Evolutionary conservation across 495 filamentous ascomycete species (phyloP).

Genomic region (Aspergillus haitiensis): DNA sequence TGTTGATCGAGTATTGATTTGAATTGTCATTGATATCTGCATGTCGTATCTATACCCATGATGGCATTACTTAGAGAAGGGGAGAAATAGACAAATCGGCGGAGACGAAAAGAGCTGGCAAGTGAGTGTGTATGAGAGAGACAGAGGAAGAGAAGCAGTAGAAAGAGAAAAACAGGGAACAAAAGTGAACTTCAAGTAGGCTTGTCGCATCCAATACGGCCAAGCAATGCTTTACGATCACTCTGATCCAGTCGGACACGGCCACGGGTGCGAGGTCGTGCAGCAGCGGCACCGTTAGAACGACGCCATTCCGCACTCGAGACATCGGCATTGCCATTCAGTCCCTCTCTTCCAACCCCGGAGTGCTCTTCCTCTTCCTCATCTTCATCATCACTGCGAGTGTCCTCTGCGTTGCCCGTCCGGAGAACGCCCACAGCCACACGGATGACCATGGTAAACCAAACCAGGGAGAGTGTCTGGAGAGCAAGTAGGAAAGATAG

Average conservation of each 20-base stretch:
- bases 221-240: slow-evolving; percentile 70
- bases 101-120: background rate
- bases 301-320: slow-evolving; percentile 47
- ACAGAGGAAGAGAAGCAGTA: slow-evolving; percentile 11
- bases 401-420: slow-evolving; percentile 80
- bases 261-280: slow-evolving; percentile 37
- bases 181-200: slow-evolving; percentile 30
- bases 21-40: slow-evolving; percentile 15
- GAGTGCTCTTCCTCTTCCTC: slow-evolving; percentile 56
- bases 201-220: slow-evolving; percentile 75
- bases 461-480: slow-evolving; percentile 78
- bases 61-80: slow-evolving; percentile 15
- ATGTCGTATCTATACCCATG: slow-evolving; percentile 19
- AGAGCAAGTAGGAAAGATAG: slow-evolving; percentile 71
- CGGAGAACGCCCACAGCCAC: slow-evolving; percentile 75
- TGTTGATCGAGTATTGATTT: background rate
- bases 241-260: slow-evolving; percentile 52
- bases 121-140: slow-evolving; percentile 6
- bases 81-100: background rate
- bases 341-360: slow-evolving; percentile 31
- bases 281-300: slow-evolving; percentile 35
- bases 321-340: slow-evolving; percentile 34
- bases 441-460: slow-evolving; percentile 84
- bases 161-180: background rate
- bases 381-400: slow-evolving; percentile 79